Conservation (phyloP, 441 rosid species). For the Pelargonium citronellum region DNA sequence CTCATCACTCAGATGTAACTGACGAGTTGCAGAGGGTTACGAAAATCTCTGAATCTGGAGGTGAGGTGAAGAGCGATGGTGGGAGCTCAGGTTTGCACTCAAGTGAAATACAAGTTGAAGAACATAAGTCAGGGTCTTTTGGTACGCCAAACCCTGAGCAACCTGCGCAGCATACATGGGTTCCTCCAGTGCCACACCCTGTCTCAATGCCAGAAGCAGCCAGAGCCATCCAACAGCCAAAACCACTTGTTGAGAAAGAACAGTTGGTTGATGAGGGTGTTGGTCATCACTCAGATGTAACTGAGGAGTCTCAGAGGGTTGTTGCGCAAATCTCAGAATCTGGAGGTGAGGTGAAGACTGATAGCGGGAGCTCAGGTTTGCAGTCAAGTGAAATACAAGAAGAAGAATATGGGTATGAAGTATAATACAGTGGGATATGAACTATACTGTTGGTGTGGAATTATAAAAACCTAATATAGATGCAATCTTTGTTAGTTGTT, state of each 20-base stretch:
- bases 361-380: conserved; percentile 33
- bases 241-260: conserved; percentile 48
- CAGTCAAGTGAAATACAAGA: conserved; percentile 47
- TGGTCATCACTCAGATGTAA: conserved; percentile 29
- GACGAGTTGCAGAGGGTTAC: conserved; percentile 69
- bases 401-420: conserved; percentile 36
- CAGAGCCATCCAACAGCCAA: conserved; percentile 80
- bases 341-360: conserved; percentile 36
- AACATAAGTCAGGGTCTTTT: conserved; percentile 29
- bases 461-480: no score
- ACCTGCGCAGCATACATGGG: conserved; percentile 61
- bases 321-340: conserved; percentile 62
- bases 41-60: conserved; percentile 60
- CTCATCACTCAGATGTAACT: conserved; percentile 30
- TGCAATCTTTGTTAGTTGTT: no score
- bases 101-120: conserved; percentile 46
- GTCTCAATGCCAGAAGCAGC: conserved; percentile 87
- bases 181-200: conserved; percentile 91
- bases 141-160: conserved; percentile 36
- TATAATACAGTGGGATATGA: conserved; percentile 18
- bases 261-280: conserved; percentile 39
- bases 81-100: conserved; percentile 28
- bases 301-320: conserved; percentile 59
- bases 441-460: no score
- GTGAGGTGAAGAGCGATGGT: conserved; percentile 33